phyloP scores from a whole-genome alignment of 1,284 basidiomycete genomes.

The Cutaneotrichosporon cutaneum region DNA sequence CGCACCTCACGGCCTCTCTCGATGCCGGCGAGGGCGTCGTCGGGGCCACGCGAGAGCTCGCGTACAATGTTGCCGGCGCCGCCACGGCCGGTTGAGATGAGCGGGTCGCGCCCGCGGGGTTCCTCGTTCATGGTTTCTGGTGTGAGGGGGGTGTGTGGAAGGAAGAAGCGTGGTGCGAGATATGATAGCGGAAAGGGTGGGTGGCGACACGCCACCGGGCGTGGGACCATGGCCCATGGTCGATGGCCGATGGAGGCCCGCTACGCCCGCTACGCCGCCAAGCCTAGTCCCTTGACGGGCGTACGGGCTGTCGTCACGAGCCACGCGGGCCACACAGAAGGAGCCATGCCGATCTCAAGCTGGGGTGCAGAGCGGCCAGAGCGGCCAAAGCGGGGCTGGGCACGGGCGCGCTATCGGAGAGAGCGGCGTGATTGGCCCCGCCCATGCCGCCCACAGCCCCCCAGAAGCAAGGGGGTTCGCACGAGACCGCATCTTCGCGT shows the following conservation, averaged over 20 bases:
- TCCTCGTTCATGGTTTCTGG: conserved; percentile 23
- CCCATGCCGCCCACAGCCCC: not conserved
- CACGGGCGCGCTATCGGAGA: not conserved
- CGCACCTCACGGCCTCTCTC: conserved; percentile 48
- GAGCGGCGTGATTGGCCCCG: not conserved
- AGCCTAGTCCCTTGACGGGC: too few species aligned
- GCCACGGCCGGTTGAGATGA: conserved; percentile 50
- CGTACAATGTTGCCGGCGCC: conserved; percentile 52
- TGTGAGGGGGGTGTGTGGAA: conserved; percentile 10
- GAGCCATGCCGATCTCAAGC: too few species aligned
- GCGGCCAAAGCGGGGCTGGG: too few species aligned
- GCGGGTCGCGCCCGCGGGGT: conserved; percentile 25
- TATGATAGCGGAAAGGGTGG: not conserved
- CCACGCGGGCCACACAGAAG: too few species aligned
- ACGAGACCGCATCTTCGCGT: too few species aligned
- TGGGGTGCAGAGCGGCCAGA: not conserved
- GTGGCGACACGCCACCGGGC: not conserved
- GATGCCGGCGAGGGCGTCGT: conserved; percentile 35
- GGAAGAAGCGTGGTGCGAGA: not conserved
- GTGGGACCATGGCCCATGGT: too few species aligned
- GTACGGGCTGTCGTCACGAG: too few species aligned
- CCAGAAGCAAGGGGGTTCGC: too few species aligned
- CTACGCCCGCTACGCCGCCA: too few species aligned
- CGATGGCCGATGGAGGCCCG: too few species aligned
- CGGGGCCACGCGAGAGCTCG: conserved; percentile 41